phyloP scores from a whole-genome alignment of 805 yeast species.

The Hanseniaspora meyeri region DNA sequence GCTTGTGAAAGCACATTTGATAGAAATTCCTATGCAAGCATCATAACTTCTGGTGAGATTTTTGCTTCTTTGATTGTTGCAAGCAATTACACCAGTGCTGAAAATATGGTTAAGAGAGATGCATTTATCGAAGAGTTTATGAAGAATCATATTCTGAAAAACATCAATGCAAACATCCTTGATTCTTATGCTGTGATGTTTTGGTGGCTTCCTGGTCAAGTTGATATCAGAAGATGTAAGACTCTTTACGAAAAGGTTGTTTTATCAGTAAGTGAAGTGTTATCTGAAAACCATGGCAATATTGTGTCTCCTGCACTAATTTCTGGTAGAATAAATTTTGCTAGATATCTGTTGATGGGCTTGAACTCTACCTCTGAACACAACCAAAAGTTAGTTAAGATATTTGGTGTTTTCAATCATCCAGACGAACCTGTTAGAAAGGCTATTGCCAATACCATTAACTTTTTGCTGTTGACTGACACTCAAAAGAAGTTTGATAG shows the following conservation, averaged over 20 bases:
- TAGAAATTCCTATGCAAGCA: slow-evolving; percentile 59
- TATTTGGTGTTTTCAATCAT: slow-evolving; percentile 37
- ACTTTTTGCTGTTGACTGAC: slow-evolving; percentile 18
- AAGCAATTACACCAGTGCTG: slow-evolving; percentile 32
- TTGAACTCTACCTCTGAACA: slow-evolving; percentile 44
- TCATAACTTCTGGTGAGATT: slow-evolving; percentile 62
- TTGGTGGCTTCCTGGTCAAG: slow-evolving; percentile 59
- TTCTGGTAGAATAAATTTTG: slow-evolving; percentile 28
- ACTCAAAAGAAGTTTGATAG: slow-evolving; percentile 12
- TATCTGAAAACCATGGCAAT: not conserved
- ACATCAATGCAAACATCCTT: slow-evolving; percentile 60
- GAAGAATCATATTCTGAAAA: slow-evolving; percentile 36
- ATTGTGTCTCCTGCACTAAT: slow-evolving; percentile 5
- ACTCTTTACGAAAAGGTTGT: slow-evolving; percentile 15
- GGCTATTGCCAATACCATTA: slow-evolving; percentile 35
- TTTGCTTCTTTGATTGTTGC: slow-evolving; percentile 49
- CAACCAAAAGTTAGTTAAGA: slow-evolving; percentile 33
- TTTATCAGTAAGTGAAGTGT: not conserved
- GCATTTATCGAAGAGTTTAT: slow-evolving; percentile 36
- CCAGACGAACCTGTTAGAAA: slow-evolving; percentile 63
- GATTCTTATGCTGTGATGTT: slow-evolving; percentile 65
- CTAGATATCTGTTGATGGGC: slow-evolving; percentile 40
- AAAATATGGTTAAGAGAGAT: slow-evolving; percentile 33
- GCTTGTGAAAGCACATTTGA: slow-evolving; percentile 41
- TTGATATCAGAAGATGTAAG: slow-evolving; percentile 57